Conservation (phyloP, 2,329 filamentous ascomycete species). For the Talaromyces piceae region DNA sequence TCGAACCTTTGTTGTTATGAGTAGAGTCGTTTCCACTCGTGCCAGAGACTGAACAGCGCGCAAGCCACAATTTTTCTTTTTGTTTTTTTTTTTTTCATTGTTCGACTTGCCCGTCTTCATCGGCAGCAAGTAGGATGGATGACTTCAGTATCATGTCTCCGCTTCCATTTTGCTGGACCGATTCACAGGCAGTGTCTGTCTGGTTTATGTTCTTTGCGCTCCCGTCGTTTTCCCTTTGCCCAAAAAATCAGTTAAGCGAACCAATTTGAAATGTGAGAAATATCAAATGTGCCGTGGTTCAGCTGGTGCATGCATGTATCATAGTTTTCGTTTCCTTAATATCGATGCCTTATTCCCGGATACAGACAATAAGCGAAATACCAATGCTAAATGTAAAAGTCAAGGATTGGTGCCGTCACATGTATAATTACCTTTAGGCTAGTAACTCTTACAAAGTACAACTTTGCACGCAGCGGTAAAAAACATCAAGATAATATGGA, state of each 20-base stretch:
- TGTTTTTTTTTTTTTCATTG: no score
- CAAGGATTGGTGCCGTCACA: no score
- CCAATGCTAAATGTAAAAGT: no score
- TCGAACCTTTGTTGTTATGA: neutral
- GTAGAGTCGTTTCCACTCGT: neutral
- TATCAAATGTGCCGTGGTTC: neutral
- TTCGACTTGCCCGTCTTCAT: no score
- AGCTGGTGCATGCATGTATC: neutral
- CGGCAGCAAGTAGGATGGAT: neutral
- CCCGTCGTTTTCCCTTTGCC: neutral
- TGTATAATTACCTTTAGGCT: no score
- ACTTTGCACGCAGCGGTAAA: no score
- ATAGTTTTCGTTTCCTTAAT: neutral
- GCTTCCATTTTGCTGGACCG: neutral
- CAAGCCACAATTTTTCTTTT: no score
- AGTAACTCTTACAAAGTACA: no score
- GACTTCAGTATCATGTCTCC: neutral
- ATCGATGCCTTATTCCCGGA: no score
- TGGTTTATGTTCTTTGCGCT: neutral
- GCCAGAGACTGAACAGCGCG: no score
- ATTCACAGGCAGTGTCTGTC: neutral
- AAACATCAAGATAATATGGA: no score
- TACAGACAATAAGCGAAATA: no score
- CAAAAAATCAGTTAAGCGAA: neutral
- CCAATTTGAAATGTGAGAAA: neutral